Evolutionary conservation across 129 eudicot species (phyloP).

Genomic region (Flaveria sonorensis): DNA sequence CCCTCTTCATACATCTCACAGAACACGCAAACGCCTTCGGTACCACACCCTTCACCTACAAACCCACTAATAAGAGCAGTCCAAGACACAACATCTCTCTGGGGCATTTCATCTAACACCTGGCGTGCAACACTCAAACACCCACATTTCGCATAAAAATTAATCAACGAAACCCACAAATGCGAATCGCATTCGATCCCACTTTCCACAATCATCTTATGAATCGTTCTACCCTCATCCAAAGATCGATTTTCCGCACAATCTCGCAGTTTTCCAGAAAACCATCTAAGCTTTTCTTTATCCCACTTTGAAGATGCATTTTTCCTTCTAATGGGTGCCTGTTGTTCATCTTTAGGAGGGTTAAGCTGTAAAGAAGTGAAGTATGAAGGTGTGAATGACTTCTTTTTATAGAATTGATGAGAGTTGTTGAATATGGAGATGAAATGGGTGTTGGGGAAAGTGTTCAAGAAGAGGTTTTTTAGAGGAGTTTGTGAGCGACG

Average conservation of each 20-base stretch:
- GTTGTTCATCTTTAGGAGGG: slow-evolving; percentile 2
- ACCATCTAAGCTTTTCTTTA: slow-evolving; percentile 43
- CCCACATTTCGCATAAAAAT: slow-evolving; percentile 47
- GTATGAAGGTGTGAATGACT: slow-evolving; percentile 25
- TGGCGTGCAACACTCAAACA: slow-evolving; percentile 36
- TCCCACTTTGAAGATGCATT: slow-evolving; percentile 12
- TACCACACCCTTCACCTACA: slow-evolving; percentile 31
- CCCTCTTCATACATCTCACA: slow-evolving; percentile 43
- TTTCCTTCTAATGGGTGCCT: slow-evolving; percentile 22
- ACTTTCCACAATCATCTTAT: slow-evolving; percentile 37
- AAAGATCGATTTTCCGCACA: slow-evolving; percentile 37
- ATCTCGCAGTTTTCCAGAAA: slow-evolving; percentile 33
- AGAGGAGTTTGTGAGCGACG: slow-evolving; percentile 27
- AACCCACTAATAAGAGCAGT: slow-evolving; percentile 46
- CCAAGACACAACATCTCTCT: slow-evolving; percentile 47
- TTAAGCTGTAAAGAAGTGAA: slow-evolving; percentile 22
- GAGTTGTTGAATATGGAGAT: not conserved
- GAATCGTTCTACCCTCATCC: slow-evolving; percentile 36
- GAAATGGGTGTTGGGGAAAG: slow-evolving; percentile 9
- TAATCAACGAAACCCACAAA: slow-evolving; percentile 49
- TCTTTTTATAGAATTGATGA: slow-evolving; percentile 10
- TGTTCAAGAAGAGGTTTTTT: slow-evolving; percentile 16
- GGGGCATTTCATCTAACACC: slow-evolving; percentile 48
- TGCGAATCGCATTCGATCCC: slow-evolving; percentile 44
- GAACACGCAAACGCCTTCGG: slow-evolving; percentile 26